These are phyloP conservation scores for Eucalyptus regnans DNA, from an alignment of 345 rosid species.

Conservation along the genomic window DNA sequence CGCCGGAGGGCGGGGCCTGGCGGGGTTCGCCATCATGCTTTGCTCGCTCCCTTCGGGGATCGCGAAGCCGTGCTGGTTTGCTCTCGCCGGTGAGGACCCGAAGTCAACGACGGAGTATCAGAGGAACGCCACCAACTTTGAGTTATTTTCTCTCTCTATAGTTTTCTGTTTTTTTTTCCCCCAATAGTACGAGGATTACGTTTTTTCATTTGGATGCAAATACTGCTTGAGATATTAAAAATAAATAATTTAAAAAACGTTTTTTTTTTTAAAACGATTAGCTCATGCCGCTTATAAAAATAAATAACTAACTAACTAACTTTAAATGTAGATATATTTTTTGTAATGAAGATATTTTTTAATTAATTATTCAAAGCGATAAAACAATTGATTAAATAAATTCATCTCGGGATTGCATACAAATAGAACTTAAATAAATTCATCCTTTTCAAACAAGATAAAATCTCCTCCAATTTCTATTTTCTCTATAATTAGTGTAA, in stretches of 20 bases:
- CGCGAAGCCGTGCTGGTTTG: not conserved
- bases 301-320: too few species aligned
- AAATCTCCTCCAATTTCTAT: too few species aligned
- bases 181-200: not conserved
- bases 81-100: not conserved
- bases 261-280: too few species aligned
- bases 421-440: not conserved
- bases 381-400: too few species aligned
- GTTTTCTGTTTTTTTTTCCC: accelerated
- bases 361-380: accelerated
- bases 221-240: too few species aligned
- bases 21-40: not conserved
- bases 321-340: too few species aligned
- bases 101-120: not conserved
- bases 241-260: too few species aligned
- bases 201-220: not conserved
- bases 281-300: not conserved
- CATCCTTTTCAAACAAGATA: not conserved
- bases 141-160: not conserved
- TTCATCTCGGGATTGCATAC: not conserved
- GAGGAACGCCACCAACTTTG: not conserved
- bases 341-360: too few species aligned
- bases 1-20: constrained; percentile 11
- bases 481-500: too few species aligned
- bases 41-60: not conserved